Conservation (phyloP, 73 alveolate species). For the Urostyla sp. region DNA sequence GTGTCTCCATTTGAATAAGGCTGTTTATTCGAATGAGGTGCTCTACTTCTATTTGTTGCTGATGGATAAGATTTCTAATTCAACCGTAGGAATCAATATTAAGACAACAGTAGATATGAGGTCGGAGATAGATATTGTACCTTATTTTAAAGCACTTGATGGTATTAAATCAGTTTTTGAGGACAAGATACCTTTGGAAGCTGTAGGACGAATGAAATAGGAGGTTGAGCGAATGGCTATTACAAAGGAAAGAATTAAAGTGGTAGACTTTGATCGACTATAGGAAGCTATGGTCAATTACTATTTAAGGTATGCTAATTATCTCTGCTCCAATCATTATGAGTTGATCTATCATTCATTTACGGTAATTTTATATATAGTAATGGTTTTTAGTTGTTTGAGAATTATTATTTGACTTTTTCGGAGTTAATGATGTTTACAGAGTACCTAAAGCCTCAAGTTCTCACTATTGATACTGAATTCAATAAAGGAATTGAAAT, state of each 20-base stretch:
- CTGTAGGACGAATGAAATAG: neutral
- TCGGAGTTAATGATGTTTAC: constrained; percentile 34
- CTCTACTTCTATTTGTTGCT: constrained; percentile 15
- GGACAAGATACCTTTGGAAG: constrained; percentile 48
- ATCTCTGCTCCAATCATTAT: constrained; percentile 6
- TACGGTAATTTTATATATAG: constrained; percentile 13
- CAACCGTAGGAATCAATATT: constrained; percentile 39
- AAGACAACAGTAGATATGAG: constrained; percentile 19
- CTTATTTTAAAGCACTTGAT: constrained; percentile 9
- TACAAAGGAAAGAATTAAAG: constrained; percentile 36
- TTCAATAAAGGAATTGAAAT: constrained; percentile 10
- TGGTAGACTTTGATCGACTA: constrained; percentile 63
- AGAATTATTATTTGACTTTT: constrained; percentile 42
- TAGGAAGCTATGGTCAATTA: constrained; percentile 35
- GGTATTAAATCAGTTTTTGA: constrained; percentile 24
- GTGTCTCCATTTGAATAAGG: constrained; percentile 24
- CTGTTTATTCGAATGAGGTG: constrained; percentile 55
- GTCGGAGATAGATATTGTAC: constrained; percentile 29
- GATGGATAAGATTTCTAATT: constrained; percentile 34
- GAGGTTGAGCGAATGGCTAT: constrained; percentile 57
- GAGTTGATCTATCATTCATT: constrained; percentile 42
- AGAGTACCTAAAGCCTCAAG: constrained; percentile 39
- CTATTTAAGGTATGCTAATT: constrained; percentile 38
- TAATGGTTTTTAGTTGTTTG: constrained; percentile 46
- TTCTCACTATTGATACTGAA: constrained; percentile 33